phyloP scores from a whole-genome alignment of 495 filamentous ascomycete species.

The Clohesyomyces aquaticus region DNA sequence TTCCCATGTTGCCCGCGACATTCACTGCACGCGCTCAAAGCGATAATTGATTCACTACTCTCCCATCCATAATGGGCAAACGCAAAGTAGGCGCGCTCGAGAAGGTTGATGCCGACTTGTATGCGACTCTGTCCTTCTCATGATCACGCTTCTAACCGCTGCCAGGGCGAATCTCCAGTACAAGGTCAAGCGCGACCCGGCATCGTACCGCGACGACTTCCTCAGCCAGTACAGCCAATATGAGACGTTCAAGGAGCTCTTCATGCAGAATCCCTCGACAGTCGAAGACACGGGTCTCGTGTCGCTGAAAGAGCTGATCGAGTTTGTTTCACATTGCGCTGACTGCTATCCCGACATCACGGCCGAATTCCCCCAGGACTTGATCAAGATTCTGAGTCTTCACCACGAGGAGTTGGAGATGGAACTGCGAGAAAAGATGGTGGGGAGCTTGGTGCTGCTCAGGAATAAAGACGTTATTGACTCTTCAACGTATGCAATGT shows the following conservation, averaged over 20 bases:
- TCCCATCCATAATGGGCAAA: conserved; percentile 55
- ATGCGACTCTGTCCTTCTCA: background rate
- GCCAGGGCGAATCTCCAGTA: conserved; percentile 74
- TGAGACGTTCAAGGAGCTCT: conserved; percentile 86
- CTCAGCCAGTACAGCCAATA: conserved; percentile 88
- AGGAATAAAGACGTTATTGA: conserved; percentile 91
- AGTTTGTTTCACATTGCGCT: conserved; percentile 88
- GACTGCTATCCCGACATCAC: conserved; percentile 88
- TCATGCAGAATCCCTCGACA: conserved; percentile 77
- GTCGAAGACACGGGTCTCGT: conserved; percentile 75
- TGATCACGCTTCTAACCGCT: background rate
- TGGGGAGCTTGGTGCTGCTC: conserved; percentile 84
- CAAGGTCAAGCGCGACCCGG: conserved; percentile 83
- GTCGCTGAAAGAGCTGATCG: conserved; percentile 80
- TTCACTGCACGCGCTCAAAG: background rate
- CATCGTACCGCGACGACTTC: conserved; percentile 85
- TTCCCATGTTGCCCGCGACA: background rate
- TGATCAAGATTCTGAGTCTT: conserved; percentile 75
- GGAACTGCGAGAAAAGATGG: conserved; percentile 90
- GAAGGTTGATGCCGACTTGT: conserved; percentile 88
- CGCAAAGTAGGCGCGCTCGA: conserved; percentile 87
- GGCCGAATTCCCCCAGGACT: conserved; percentile 74
- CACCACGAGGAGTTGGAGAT: conserved; percentile 80
- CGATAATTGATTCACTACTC: background rate
- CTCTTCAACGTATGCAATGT: conserved; percentile 62